Base-by-base conservation (phyloP, 805 yeast species). In the Saccharomycodes ludwigii region DNA sequence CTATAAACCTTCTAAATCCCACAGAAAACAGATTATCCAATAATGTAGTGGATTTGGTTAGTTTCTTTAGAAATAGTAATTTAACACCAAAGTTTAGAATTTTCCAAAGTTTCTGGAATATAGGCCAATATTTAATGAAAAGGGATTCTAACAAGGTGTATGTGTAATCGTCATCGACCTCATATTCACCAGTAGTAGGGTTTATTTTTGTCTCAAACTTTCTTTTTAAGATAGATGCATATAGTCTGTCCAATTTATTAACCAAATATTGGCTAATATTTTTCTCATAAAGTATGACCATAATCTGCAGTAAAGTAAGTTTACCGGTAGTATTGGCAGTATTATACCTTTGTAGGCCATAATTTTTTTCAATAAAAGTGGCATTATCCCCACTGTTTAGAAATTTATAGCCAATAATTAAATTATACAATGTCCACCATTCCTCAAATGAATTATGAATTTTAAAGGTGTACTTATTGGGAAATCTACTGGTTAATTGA, bases 351-450 rank as follows among this genome's bases (percentile, higher is more conserved):
- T 84, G 84, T 40, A 88, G 56, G 2, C 96, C 97, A 48, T 88
- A 88, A 49, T 88, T 88, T 48, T 81, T 80, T 52, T 88, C 96
- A 1, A 94, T 83, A 46, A 88, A 83, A 2, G 91, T 72, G 0
- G 93, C 72, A 45, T 82, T 86, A 83, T 91, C 81, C 30, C 63
- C 62, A 31, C 60, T 67, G 30, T n/a, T n/a, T n/a, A n/a, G n/a
- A n/a, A 88, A 52, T 42, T 76, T 81, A 39, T 68, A 65, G 62
- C 73, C 73, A 52, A 91, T 96, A 2, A 88, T 58, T 3, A 67
- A 35, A 0, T 80, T 73, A 45, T 86, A 59, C 3, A 77, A 37
- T 2, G 70, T 36, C 3, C 84, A 46, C 58, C 54, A 50, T 34
- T 50, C 58, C 18, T 83, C 95, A 50, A 88, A 95, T 47, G 80